Base-by-base conservation (phyloP, 306 rosid species). In the Castanea sativa region DNA sequence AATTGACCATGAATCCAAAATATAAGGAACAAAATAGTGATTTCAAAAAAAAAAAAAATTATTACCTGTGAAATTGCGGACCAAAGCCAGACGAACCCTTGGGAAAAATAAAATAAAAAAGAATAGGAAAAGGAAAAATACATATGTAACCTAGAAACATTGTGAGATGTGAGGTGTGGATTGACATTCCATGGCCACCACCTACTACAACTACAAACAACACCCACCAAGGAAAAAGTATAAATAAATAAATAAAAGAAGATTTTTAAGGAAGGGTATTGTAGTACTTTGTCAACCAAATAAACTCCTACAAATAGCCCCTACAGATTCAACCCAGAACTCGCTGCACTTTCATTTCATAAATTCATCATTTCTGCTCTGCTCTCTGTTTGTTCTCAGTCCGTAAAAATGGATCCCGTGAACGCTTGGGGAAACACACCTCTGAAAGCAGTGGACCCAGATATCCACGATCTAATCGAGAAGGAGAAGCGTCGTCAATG, bases 401-500 rank as follows among this genome's bases (percentile, higher is more conserved):
- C 80, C 16, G n/a, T 45, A n/a, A 3, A n/a, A 4, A 92, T 95
- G 97, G 98, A 94, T 69, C 76, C 98, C 43, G 98, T 94, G 0
- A 71, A 75, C 29, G 90, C 0, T 0, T 94, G 98, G 98, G 97
- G 97, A 1, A 94, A 94, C 89, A 53, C 91, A 5, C 85, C 92
- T 23, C 91, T 94, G 5, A 8, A 25, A 0, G 19, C 77, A 6
- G 94, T 94, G 2, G 98, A 94, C 56, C 92, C 98, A 0, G 96
- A 94, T 49, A 92, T 94, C 87, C 87, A 87, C 79, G 98, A 94
- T 76, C 90, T 94, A 0, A 92, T 94, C 11, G 98, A 94, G 85
- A 89, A 90, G 78, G 98, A 94, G 84, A 94, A 94, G 77, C 94
- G 96, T 19, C 92, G 98, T 1, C 98, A 94, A 87, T 92, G 94